Evolutionary conservation across 2,329 filamentous ascomycete genomes (phyloP).

Genomic region (Penicillium digitatum): DNA sequence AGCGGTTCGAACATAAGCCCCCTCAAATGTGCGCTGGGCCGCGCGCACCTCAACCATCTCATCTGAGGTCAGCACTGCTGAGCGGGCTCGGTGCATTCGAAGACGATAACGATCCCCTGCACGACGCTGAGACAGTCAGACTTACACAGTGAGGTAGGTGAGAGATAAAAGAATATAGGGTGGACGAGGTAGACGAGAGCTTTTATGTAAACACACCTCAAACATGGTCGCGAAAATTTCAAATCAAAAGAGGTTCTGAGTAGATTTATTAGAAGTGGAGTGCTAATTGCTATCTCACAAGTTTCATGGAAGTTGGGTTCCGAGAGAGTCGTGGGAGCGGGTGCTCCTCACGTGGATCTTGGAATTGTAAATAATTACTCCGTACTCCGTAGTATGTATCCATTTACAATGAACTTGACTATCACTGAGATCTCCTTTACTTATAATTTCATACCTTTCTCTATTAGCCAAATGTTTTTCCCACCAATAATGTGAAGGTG

Average conservation of each 20-base stretch:
- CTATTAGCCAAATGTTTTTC: too few relatives aligned
- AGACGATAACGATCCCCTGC: conserved; percentile 72
- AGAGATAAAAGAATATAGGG: neutral
- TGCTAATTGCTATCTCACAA: neutral
- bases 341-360: conserved; percentile 10
- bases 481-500: conserved; percentile 23
- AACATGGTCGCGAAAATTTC: neutral
- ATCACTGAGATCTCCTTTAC: too few relatives aligned
- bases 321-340: neutral
- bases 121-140: conserved; percentile 49
- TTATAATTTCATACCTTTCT: too few relatives aligned
- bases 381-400: too few relatives aligned
- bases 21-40: conserved; percentile 93
- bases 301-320: neutral
- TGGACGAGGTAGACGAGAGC: neutral
- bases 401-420: too few relatives aligned
- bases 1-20: conserved; percentile 91
- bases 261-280: neutral
- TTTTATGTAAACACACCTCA: conserved; percentile 1
- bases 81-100: conserved; percentile 77
- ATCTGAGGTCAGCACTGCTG: conserved; percentile 72
- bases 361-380: neutral
- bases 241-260: neutral
- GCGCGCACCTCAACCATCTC: conserved; percentile 94
- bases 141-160: neutral